phyloP scores from a whole-genome alignment of 345 rosid genomes.

The Lepidium africanum region DNA sequence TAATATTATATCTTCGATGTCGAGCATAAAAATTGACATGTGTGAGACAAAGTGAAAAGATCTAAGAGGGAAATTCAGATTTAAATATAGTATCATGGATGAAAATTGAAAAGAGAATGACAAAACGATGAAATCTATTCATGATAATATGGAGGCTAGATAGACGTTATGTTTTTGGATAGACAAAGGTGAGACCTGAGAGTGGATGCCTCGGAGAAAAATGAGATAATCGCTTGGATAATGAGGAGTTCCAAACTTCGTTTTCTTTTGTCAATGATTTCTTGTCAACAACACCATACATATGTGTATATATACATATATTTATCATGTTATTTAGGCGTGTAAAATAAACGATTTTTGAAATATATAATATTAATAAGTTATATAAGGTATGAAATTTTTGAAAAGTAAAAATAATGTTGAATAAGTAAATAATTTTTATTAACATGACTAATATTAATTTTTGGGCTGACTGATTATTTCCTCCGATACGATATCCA shows the following conservation, averaged over 20 bases:
- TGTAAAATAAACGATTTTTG: too few species aligned
- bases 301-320: background rate
- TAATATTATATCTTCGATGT: background rate
- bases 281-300: background rate
- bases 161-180: background rate
- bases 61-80: background rate
- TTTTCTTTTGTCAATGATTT: background rate
- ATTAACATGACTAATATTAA: background rate
- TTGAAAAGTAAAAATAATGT: background rate
- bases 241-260: background rate
- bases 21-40: background rate
- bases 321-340: background rate
- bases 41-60: background rate
- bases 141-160: background rate
- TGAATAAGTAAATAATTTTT: background rate
- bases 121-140: background rate
- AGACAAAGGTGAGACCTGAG: background rate
- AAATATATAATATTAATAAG: background rate
- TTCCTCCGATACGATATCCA: too few species aligned
- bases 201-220: background rate
- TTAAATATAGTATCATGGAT: background rate
- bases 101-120: background rate
- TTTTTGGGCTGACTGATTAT: too few species aligned
- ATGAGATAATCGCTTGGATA: background rate
- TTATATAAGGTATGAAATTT: background rate